phyloP scores from a whole-genome alignment of 1,284 basidiomycete genomes.

The Austropuccinia psidii region DNA sequence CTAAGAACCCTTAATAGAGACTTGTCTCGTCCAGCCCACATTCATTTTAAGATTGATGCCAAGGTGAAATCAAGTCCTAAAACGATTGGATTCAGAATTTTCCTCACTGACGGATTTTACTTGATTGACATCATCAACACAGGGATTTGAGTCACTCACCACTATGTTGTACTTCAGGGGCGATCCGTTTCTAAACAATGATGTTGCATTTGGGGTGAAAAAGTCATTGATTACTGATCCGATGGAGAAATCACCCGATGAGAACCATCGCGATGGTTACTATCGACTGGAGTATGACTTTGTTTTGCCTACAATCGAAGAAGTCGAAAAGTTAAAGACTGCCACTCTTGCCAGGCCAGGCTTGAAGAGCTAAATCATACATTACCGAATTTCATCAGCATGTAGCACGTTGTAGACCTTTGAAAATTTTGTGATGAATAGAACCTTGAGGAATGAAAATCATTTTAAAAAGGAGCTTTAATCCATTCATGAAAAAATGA shows the following conservation, averaged over 20 bases:
- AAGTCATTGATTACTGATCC: constrained; percentile 46
- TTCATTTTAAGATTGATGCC: constrained; percentile 55
- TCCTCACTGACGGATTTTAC: background rate
- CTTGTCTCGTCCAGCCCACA: constrained; percentile 67
- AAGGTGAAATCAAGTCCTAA: background rate
- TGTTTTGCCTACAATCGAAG: constrained; percentile 51
- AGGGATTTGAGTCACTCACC: constrained; percentile 63
- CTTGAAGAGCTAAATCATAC: too few species aligned
- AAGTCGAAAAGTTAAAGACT: constrained; percentile 47
- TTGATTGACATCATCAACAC: constrained; percentile 43
- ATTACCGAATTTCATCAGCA: too few species aligned
- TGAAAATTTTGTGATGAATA: too few species aligned
- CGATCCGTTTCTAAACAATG: constrained; percentile 60
- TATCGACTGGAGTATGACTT: constrained; percentile 57
- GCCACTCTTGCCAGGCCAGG: background rate
- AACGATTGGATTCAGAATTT: constrained; percentile 1
- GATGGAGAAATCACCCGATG: constrained; percentile 45
- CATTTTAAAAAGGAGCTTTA: too few species aligned
- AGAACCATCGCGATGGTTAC: constrained; percentile 47
- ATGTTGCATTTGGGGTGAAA: constrained; percentile 69
- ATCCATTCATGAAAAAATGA: too few species aligned
- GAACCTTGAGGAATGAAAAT: too few species aligned
- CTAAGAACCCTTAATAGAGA: constrained; percentile 60
- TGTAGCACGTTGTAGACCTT: too few species aligned
- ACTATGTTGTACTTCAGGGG: constrained; percentile 69